Base-by-base conservation (phyloP, 768 basidiomycete species). In the Suillus brevipes region DNA sequence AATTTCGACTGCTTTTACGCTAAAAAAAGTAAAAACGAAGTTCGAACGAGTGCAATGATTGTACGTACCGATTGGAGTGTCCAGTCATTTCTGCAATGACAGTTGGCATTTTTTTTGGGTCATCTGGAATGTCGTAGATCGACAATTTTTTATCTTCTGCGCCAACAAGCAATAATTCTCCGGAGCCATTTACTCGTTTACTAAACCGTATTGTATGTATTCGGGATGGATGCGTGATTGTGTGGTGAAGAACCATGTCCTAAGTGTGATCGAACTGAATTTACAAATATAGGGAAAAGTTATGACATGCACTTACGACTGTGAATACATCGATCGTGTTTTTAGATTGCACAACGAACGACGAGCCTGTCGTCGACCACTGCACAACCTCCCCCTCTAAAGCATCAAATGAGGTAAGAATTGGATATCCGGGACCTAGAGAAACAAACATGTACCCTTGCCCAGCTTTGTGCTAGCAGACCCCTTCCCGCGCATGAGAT, bases 401-500 rank as follows among this genome's bases (percentile, higher is more conserved):
- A 57, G 16, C 38, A 9, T 42, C 60, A 16, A 68, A 62, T 20
- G 56, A 5, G 20, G 16, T 47, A 43, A 64, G 20, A 49, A 18
- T 60, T 18, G 28, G 37, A 31, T 31, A 31, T 52, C 14, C 0
- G 20, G 25, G 3, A 14, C 4, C 20, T 23, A 25, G 42, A 23
- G 10, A 34, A 28, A 20, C 34, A 31, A 31, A 18, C 31, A 2
- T 83, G 62, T 65, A 93, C 95, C 95, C 80, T 89, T 91, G 25
- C 94, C 93, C 6, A 99, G 77, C 73, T 96, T 95, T 55, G 87
- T 90, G 75, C 95, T 94, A 8, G 94, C 94, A 13, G 87, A 87
- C 4, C 94, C 93, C 75, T 91, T 90, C 0, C 97, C 97, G 53
- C 96, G 82, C 93, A 98, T 96, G 58, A 99, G 80, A 81, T 99